Base-by-base conservation (phyloP, 768 basidiomycete species). In the Crassisporium funariophilum region DNA sequence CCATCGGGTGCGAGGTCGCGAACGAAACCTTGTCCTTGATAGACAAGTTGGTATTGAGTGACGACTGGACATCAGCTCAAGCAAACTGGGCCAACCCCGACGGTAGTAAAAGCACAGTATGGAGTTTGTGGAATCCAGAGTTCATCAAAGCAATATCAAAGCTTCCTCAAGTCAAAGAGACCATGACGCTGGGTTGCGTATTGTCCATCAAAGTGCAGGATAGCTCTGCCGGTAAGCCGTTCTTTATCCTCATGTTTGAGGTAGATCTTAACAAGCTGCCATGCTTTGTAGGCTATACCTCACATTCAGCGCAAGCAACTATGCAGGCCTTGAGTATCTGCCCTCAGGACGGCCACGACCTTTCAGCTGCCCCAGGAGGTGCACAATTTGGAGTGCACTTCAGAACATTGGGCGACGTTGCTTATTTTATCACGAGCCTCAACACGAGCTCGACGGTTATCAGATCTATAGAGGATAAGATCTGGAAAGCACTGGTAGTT, bases 1-100 rank as follows among this genome's bases (percentile, higher is more conserved):
- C 95, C 0, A 76, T 97, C 29, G 95, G 93, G 0, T 98, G 95
- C 65, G 86, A 89, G 52, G 90, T 97, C 10, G 95, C 95, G 1
- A 85, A 86, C 54, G 81, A 84, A 65, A 81, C 93, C 3, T 72
- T 98, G 33, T 71, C 79, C 24, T 68, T 88, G 48, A 61, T 95
- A 6, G 83, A 86, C 39, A 71, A 71, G 35, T 51, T 72, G 33
- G 63, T 80, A 17, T 48, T 54, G 22, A 74, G 77, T 48, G 76
- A 76, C 8, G 69, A 66, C 7, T 97, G 91, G 89, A 63, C 61
- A 7, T 63, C 56, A 0, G 86, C 90, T 11, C 75, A 75, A 58
- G 64, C 41, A 1, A 73, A 73, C 41, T 97, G 95, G 94, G 47
- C 48, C 9, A 54, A 53, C 17, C 49, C 47, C 4, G 59, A 59